Base-by-base conservation (phyloP, 257 asterid species). In the Cordia subcordata region DNA sequence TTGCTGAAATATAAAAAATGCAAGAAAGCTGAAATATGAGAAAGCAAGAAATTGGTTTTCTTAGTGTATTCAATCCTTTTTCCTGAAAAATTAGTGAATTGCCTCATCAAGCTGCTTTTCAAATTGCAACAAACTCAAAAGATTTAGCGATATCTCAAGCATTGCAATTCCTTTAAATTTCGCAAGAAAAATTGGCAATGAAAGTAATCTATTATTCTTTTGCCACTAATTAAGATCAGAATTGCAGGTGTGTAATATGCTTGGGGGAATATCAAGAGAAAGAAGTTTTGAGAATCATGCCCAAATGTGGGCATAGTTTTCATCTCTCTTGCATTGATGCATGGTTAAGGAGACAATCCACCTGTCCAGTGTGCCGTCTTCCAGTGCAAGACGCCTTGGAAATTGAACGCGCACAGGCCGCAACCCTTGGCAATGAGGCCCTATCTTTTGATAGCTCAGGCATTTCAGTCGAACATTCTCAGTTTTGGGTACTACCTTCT, bases 301-400 rank as follows among this genome's bases (percentile, higher is more conserved):
- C 98, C 0, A 79, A 74, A 52, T 91, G 98, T 59, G 95, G 96
- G 58, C 97, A 87, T 17, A 85, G 82, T 65, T 85, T 87, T 65
- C 96, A 85, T 68, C 79, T 85, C 10, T 72, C 86, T 22, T 91
- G 95, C 86, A 91, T 91, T 4, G 96, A 91, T 61, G 62, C 72
- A 38, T 91, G 98, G 98, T 89, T 88, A 11, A 71, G 85, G 66
- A 88, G 84, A 72, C 96, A 85, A 53, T 74, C 92, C 1, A 85
- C 98, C 14, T 88, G 98, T 67, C 98, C 98, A 16, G 94, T 91
- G 0, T 91, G 95, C 68, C 94, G 95, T 44, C 88, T 90, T 60
- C 74, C 91, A 1, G 70, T 90, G 33, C 84, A 69, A 27, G 35
- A 27, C 6, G 3, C 35, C 35, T 27, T 27, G 6, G 35, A 27